Base-by-base conservation (phyloP, 139 green algal genomes). In the Closterium sp. region DNA sequence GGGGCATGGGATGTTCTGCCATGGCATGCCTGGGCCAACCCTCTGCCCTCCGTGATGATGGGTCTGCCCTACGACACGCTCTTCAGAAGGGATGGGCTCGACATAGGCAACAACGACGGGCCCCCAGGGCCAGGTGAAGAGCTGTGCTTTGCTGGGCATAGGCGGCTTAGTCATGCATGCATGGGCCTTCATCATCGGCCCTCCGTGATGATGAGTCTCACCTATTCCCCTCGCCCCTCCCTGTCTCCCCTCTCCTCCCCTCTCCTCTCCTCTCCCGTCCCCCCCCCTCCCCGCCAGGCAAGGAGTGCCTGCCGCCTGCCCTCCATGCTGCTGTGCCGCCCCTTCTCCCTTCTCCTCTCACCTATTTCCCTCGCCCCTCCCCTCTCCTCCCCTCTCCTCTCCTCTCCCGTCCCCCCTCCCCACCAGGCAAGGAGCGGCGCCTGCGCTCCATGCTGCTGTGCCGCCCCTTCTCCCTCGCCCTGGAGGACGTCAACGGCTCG, bases 401-500 rank as follows among this genome's bases (percentile, higher is more conserved):
- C 36, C 36, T 12, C 6, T 4, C 36, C 36, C 36, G 6, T 55
- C 36, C 36, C 36, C 36, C 36, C 4, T 55, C 6, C 36, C 4
- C 36, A 55, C 36, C 36, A 55, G 36, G 36, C 36, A 55, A 55
- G 36, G 36, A 55, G 36, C 36, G 36, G 36, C 36, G 36, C 36
- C 6, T 55, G 36, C 36, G 36, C 4, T 55, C 36, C 36, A 55
- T 55, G 36, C 36, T 55, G 36, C 36, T 55, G 3, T 12, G 3
- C 38, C 38, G 4, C 3, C 10, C 43, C 10, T 84, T 94, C 81
- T 35, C 93, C 32, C 91, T 94, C 25, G 91, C 91, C 0, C 84
- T 94, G 9, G 91, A 94, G 85, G 91, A 94, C 33, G 88, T 94
- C 83, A 90, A 94, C 83, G 91, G 91, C 28, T 64, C 25, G 16